Conservation (phyloP, 768 basidiomycete genomes). For the Auriculariales sp. region DNA sequence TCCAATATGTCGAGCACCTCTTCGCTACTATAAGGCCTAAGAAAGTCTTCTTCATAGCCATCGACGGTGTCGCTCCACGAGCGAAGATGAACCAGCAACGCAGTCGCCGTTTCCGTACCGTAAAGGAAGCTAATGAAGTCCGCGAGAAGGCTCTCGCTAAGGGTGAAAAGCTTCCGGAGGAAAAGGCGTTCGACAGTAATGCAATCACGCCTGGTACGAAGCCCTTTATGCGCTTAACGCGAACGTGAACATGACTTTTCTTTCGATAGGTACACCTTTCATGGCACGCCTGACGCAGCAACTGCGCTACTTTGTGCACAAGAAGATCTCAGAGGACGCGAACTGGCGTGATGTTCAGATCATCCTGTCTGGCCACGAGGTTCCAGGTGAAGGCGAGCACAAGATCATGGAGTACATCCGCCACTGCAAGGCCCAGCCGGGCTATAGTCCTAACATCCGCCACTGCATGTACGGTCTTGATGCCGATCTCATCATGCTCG, state of each 20-base stretch:
- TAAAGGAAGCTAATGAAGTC: slow-evolving; percentile 80
- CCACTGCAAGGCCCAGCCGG: slow-evolving; percentile 81
- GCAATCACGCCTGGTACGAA: slow-evolving; percentile 90
- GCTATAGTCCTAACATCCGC: slow-evolving; percentile 91
- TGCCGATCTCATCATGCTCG: slow-evolving; percentile 97
- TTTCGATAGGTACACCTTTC: slow-evolving; percentile 66
- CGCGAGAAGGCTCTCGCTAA: slow-evolving; percentile 75
- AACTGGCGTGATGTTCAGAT: slow-evolving; percentile 89
- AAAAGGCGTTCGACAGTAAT: slow-evolving; percentile 96
- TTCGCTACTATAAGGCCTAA: slow-evolving; percentile 96
- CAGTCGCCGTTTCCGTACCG: slow-evolving; percentile 82
- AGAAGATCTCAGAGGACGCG: slow-evolving; percentile 94
- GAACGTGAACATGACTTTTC: background rate
- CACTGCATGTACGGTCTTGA: slow-evolving; percentile 98
- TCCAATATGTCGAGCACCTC: slow-evolving; percentile 90
- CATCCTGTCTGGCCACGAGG: slow-evolving; percentile 92
- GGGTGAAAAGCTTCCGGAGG: slow-evolving; percentile 82
- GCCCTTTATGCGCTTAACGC: background rate
- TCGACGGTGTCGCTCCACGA: slow-evolving; percentile 92
- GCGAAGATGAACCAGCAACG: slow-evolving; percentile 99
- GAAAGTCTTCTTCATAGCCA: slow-evolving; percentile 97
- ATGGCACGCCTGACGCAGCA: slow-evolving; percentile 89
- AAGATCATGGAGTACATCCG: slow-evolving; percentile 99
- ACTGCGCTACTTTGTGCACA: slow-evolving; percentile 90
- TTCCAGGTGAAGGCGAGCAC: slow-evolving; percentile 98